Evolutionary conservation across 495 filamentous ascomycete genomes (phyloP).

Genomic region (Chaetomium tenue): DNA sequence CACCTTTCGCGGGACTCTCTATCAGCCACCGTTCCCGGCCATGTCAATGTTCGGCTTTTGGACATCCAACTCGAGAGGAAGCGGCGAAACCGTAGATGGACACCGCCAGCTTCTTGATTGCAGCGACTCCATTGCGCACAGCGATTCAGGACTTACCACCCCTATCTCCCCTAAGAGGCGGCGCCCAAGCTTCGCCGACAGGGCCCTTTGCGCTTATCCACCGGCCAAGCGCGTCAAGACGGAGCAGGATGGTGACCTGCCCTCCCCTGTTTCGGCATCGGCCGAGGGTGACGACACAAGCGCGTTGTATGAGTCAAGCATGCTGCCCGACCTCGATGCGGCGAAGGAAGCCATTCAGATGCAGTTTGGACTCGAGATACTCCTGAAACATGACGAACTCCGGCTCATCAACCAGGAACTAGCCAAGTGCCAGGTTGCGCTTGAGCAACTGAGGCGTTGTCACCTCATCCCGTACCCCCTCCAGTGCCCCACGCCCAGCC

Average conservation of each 20-base stretch:
- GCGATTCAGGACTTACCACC: slow-evolving; percentile 17
- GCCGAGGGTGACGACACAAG: slow-evolving; percentile 25
- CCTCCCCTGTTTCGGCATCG: slow-evolving; percentile 34
- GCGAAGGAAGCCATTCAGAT: slow-evolving; percentile 73
- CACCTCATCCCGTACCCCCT: slow-evolving; percentile 84
- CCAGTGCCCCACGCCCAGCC: slow-evolving; percentile 56
- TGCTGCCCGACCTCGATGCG: slow-evolving; percentile 34
- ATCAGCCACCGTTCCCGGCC: background rate
- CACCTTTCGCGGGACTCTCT: slow-evolving; percentile 19
- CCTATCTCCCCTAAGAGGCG: slow-evolving; percentile 35
- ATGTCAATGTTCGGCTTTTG: slow-evolving; percentile 52
- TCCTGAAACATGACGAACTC: slow-evolving; percentile 91
- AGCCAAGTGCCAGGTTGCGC: slow-evolving; percentile 90
- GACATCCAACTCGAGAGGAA: slow-evolving; percentile 50
- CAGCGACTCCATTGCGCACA: slow-evolving; percentile 15
- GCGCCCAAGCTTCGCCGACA: slow-evolving; percentile 39
- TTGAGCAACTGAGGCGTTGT: slow-evolving; percentile 92
- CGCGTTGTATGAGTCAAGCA: slow-evolving; percentile 26
- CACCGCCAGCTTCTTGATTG: slow-evolving; percentile 23
- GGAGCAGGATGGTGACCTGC: slow-evolving; percentile 36
- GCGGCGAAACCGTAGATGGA: slow-evolving; percentile 39
- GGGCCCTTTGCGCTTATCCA: slow-evolving; percentile 16
- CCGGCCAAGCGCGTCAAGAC: slow-evolving; percentile 41
- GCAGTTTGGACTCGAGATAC: slow-evolving; percentile 86
- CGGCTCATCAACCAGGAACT: slow-evolving; percentile 94